Percentiles rank a stretch among this genome's conserved stretches.
Conservation (phyloP, 1,284 basidiomycete genomes). For the Golubevia pallescens region DNA sequence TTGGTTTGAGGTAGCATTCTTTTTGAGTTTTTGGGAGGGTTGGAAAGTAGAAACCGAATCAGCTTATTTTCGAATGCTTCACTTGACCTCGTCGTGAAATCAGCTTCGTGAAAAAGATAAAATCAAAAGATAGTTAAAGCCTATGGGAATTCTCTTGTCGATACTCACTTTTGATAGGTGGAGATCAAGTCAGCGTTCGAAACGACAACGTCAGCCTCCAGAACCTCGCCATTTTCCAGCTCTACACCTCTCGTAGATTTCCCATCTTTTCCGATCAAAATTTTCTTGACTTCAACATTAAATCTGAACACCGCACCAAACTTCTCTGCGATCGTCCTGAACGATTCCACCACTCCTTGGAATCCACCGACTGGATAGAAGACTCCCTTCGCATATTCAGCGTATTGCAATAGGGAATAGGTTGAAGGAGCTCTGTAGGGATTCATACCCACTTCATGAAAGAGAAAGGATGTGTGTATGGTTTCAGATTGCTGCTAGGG, state of each 20-base stretch:
- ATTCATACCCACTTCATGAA: conserved; percentile 35
- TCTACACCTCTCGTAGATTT: conserved; percentile 32
- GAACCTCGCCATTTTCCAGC: conserved; percentile 29
- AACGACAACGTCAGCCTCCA: conserved; percentile 48
- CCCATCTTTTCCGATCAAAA: conserved; percentile 20
- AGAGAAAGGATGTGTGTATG: neutral
- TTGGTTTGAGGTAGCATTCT: conserved; percentile 30
- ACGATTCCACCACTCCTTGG: conserved; percentile 43
- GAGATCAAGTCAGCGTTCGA: conserved; percentile 53
- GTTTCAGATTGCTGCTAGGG: neutral
- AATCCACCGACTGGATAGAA: conserved; percentile 56
- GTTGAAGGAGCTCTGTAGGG: conserved; percentile 52
- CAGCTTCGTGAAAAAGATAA: too few species aligned
- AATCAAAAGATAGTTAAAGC: too few species aligned
- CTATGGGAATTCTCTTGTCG: too few species aligned
- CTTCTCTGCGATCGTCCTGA: conserved; percentile 42
- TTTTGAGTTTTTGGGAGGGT: conserved; percentile 3
- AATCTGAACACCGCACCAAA: conserved; percentile 42
- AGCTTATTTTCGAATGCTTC: too few species aligned
- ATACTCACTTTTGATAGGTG: conserved; percentile 43
- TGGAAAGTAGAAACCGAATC: neutral
- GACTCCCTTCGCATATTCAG: conserved; percentile 51
- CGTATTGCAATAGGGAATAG: conserved; percentile 50
- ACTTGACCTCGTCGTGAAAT: too few species aligned
- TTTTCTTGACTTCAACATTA: conserved; percentile 27